phyloP scores from a whole-genome alignment of 2,329 filamentous ascomycete genomes.

The Curvularia lunata region DNA sequence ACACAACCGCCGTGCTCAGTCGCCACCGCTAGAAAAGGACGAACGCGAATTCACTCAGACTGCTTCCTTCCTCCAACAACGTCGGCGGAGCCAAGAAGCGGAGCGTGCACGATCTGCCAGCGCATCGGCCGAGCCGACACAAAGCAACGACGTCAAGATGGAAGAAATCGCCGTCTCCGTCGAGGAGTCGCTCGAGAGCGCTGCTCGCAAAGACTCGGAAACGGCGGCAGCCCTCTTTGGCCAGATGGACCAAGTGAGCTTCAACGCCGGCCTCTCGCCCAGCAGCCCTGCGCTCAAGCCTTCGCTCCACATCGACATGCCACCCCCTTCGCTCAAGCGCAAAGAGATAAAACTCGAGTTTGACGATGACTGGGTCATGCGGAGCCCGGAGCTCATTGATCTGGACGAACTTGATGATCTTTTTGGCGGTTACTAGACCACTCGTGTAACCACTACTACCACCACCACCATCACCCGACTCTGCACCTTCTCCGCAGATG shows the following conservation, averaged over 20 bases:
- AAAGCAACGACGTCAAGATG: slow-evolving; percentile 42
- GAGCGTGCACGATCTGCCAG: slow-evolving; percentile 51
- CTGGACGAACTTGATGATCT: slow-evolving; percentile 74
- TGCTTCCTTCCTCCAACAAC: slow-evolving; percentile 78
- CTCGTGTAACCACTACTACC: slow-evolving; percentile 1
- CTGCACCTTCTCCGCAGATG: slow-evolving; percentile 24
- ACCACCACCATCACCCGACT: slow-evolving; percentile 8
- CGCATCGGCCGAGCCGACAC: slow-evolving; percentile 45
- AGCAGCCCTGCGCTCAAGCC: slow-evolving; percentile 58
- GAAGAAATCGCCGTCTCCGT: slow-evolving; percentile 47
- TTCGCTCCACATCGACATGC: slow-evolving; percentile 43
- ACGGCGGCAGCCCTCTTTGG: slow-evolving; percentile 59
- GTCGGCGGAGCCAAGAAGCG: slow-evolving; percentile 53
- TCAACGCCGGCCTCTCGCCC: slow-evolving; percentile 44
- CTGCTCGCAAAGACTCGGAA: slow-evolving; percentile 58
- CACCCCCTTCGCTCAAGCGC: slow-evolving; percentile 39
- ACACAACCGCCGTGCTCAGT: slow-evolving; percentile 74
- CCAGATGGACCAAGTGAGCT: slow-evolving; percentile 48
- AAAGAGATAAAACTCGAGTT: slow-evolving; percentile 42
- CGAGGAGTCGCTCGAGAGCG: slow-evolving; percentile 56
- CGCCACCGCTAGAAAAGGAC: slow-evolving; percentile 88
- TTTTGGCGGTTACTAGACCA: slow-evolving; percentile 17
- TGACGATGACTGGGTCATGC: slow-evolving; percentile 51
- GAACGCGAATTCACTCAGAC: slow-evolving; percentile 98
- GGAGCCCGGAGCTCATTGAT: slow-evolving; percentile 85